phyloP scores from a whole-genome alignment of 2,329 filamentous ascomycete genomes.

The Juglanconis oblonga region DNA sequence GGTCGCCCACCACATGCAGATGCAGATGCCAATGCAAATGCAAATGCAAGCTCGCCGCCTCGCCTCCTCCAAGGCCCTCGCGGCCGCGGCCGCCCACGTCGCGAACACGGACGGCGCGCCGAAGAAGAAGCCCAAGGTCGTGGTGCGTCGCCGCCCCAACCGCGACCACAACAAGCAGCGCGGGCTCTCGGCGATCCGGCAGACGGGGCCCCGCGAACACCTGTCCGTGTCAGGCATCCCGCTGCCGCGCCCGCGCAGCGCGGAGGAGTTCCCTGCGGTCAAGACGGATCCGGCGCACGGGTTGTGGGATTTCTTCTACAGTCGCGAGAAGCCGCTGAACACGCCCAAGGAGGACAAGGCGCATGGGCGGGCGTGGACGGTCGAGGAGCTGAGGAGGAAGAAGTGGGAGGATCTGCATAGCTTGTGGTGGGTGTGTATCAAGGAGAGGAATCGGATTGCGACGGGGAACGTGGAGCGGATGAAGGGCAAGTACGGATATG shows the following conservation, averaged over 20 bases:
- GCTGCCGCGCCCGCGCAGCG: slow-evolving; percentile 62
- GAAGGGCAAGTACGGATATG: slow-evolving; percentile 69
- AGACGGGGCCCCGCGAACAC: slow-evolving; percentile 72
- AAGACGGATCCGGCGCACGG: slow-evolving; percentile 73
- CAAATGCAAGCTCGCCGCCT: slow-evolving; percentile 14
- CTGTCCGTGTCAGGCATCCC: slow-evolving; percentile 70
- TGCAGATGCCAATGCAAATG: background rate
- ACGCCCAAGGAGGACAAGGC: slow-evolving; percentile 68
- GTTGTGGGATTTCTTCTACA: slow-evolving; percentile 88
- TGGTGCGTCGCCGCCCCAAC: slow-evolving; percentile 9
- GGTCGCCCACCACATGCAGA: slow-evolving; percentile 16
- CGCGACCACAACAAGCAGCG: slow-evolving; percentile 76
- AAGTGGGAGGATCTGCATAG: slow-evolving; percentile 90
- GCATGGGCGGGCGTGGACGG: slow-evolving; percentile 80
- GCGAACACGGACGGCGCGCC: slow-evolving; percentile 43
- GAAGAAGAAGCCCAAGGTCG: slow-evolving; percentile 42
- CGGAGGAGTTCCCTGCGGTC: slow-evolving; percentile 54
- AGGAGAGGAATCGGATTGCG: slow-evolving; percentile 85
- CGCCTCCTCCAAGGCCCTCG: slow-evolving; percentile 30
- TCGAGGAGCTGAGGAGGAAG: slow-evolving; percentile 82
- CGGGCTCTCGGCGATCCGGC: slow-evolving; percentile 76
- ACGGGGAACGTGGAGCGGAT: slow-evolving; percentile 70
- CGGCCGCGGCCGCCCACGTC: slow-evolving; percentile 21
- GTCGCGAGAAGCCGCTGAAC: slow-evolving; percentile 63
- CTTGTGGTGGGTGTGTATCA: slow-evolving; percentile 92